A percentile compares a stretch with the other conserved stretches of the same genome.
phyloP scores from a whole-genome alignment of 2,329 filamentous ascomycete genomes.

The Alternaria tenuissima region DNA sequence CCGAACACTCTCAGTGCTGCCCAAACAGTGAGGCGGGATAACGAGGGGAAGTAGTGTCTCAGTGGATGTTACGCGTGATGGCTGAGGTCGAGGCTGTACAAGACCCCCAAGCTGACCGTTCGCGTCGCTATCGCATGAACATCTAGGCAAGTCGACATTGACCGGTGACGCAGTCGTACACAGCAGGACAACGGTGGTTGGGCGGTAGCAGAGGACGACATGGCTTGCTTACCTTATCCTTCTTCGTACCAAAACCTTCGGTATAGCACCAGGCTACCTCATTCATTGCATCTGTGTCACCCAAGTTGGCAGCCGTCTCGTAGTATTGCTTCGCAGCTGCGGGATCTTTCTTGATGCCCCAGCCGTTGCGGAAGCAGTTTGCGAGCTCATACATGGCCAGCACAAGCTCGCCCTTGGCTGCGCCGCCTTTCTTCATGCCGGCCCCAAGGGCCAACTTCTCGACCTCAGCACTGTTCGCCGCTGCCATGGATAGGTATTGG shows the following conservation, averaged over 20 bases:
- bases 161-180: conserved; percentile 37
- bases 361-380: conserved; percentile 91
- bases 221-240: conserved; percentile 85
- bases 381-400: conserved; percentile 95
- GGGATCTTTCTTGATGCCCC: conserved; percentile 88
- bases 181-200: conserved; percentile 14
- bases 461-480: conserved; percentile 86
- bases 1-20: conserved; percentile 45
- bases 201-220: conserved; percentile 6
- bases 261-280: conserved; percentile 95
- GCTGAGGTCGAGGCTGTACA: conserved; percentile 21
- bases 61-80: conserved; percentile 38
- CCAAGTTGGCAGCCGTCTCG: conserved; percentile 94
- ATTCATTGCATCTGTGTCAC: conserved; percentile 97
- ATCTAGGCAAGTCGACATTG: conserved; percentile 19
- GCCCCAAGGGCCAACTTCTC: conserved; percentile 86
- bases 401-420: conserved; percentile 94
- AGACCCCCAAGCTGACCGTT: conserved; percentile 34
- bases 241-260: conserved; percentile 95
- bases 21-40: conserved; percentile 52
- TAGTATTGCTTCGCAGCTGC: conserved; percentile 91
- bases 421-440: conserved; percentile 90
- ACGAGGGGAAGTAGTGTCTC: conserved; percentile 32
- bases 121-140: conserved; percentile 29
- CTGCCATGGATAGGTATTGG: conserved; percentile 85